Conservation (phyloP, 1,284 basidiomycete species). For the Mycena citricolor region DNA sequence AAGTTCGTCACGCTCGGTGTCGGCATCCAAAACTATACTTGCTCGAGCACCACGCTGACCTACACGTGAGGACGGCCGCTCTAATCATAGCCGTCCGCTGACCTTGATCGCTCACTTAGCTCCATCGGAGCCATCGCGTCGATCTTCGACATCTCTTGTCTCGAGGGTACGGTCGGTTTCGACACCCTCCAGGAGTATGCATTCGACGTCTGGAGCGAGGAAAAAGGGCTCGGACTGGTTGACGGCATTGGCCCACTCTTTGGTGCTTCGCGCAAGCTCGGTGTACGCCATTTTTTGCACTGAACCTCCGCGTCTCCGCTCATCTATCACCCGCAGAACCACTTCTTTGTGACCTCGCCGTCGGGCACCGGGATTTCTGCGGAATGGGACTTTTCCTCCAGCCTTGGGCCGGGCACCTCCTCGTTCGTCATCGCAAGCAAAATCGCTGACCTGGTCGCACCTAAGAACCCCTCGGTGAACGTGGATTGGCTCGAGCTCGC, state of each 20-base stretch:
- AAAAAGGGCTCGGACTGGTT: constrained; percentile 23
- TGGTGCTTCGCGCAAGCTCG: neutral
- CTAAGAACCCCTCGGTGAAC: constrained; percentile 20
- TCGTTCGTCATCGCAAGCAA: constrained; percentile 24
- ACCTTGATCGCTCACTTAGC: constrained; percentile 1
- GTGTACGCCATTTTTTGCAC: constrained; percentile 1
- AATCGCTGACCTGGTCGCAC: constrained; percentile 3
- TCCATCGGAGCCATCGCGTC: no score
- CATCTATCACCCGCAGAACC: neutral
- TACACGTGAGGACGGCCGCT: constrained; percentile 3
- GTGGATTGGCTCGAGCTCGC: constrained; percentile 8
- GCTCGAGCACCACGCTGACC: constrained; percentile 3
- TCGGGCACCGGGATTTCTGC: constrained; percentile 6
- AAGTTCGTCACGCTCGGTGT: constrained; percentile 11
- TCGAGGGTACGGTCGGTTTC: constrained; percentile 12
- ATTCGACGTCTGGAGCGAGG: neutral
- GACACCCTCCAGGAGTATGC: neutral
- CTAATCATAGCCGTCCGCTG: neutral
- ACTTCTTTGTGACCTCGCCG: constrained; percentile 9
- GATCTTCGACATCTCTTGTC: constrained; percentile 12
- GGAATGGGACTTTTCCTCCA: constrained; percentile 24
- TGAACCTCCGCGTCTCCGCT: neutral
- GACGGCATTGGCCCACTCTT: constrained; percentile 24
- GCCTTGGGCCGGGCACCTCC: constrained; percentile 25
- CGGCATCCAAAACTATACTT: constrained; percentile 18